Evolutionary conservation across 1,284 basidiomycete genomes (phyloP).

Genomic region (Cryptococcus sp.): DNA sequence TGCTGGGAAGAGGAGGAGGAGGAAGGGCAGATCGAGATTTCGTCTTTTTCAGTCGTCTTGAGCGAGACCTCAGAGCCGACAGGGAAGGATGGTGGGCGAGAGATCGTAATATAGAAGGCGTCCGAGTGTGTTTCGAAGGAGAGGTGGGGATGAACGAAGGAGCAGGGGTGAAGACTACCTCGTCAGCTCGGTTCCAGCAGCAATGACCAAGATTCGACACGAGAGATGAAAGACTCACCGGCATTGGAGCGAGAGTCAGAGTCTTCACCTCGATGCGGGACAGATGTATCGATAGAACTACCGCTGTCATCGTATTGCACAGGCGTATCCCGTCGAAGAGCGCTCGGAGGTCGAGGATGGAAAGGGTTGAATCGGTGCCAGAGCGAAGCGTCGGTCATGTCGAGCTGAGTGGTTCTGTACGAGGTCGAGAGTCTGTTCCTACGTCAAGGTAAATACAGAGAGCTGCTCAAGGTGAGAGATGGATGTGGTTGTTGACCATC

Average conservation of each 20-base stretch:
- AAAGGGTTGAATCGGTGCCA: conserved; percentile 8
- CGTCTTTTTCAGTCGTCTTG: conserved; percentile 11
- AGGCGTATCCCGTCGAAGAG: neutral
- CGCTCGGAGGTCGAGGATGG: conserved; percentile 2
- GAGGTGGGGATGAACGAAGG: neutral
- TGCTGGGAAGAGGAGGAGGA: neutral
- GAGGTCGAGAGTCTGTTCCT: neutral
- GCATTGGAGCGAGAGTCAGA: neutral
- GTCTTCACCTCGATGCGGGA: neutral
- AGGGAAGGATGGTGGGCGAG: conserved; percentile 33
- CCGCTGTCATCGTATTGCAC: neutral
- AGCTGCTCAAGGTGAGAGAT: neutral
- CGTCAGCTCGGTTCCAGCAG: neutral
- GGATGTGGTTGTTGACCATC: too few species aligned
- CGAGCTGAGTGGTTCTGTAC: neutral
- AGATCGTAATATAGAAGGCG: conserved; percentile 26
- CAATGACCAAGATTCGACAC: neutral
- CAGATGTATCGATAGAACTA: conserved; percentile 1
- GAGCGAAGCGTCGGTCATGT: conserved; percentile 1
- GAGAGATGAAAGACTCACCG: neutral
- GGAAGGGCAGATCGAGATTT: neutral
- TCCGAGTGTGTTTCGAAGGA: conserved; percentile 3
- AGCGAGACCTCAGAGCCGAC: conserved; percentile 22
- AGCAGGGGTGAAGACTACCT: conserved; percentile 1
- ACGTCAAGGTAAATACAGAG: neutral